A percentile compares a stretch with the other conserved stretches of the same genome.
Conservation (phyloP, 2,329 filamentous ascomycete species). For the Akanthomyces lecanii region DNA sequence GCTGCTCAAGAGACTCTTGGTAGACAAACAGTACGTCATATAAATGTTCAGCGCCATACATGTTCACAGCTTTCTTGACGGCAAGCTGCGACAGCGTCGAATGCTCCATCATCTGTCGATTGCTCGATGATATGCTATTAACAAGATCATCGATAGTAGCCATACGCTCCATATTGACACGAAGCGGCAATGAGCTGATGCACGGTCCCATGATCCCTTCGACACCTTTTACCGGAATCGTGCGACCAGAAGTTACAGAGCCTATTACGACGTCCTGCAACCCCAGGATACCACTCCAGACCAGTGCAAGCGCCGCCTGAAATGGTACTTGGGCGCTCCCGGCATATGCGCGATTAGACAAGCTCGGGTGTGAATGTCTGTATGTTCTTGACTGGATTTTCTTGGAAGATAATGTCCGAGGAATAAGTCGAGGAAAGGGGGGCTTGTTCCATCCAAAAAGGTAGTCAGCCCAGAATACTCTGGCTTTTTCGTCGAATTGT, state of each 20-base stretch:
- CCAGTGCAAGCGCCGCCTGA: conserved; percentile 64
- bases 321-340: conserved; percentile 66
- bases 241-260: conserved; percentile 76
- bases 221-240: conserved; percentile 63
- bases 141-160: conserved; percentile 58
- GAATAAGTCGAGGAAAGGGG: conserved; percentile 47
- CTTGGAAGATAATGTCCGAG: not conserved
- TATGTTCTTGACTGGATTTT: not conserved
- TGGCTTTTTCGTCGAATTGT: conserved; percentile 37
- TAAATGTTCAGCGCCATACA: conserved; percentile 52
- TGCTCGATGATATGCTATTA: conserved; percentile 58
- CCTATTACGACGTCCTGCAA: conserved; percentile 67
- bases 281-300: conserved; percentile 63
- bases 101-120: conserved; percentile 62
- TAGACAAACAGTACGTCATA: conserved; percentile 82
- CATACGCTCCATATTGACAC: conserved; percentile 54
- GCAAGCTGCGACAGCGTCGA: conserved; percentile 61
- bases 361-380: not conserved
- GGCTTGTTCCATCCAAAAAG: conserved; percentile 54
- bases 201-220: conserved; percentile 77
- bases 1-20: conserved; percentile 63
- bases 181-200: conserved; percentile 68
- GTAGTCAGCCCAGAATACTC: conserved; percentile 66
- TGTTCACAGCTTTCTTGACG: conserved; percentile 58
- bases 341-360: not conserved